Evolutionary conservation across 2,329 filamentous ascomycete genomes (phyloP).

Genomic region (Talaromyces sp.): DNA sequence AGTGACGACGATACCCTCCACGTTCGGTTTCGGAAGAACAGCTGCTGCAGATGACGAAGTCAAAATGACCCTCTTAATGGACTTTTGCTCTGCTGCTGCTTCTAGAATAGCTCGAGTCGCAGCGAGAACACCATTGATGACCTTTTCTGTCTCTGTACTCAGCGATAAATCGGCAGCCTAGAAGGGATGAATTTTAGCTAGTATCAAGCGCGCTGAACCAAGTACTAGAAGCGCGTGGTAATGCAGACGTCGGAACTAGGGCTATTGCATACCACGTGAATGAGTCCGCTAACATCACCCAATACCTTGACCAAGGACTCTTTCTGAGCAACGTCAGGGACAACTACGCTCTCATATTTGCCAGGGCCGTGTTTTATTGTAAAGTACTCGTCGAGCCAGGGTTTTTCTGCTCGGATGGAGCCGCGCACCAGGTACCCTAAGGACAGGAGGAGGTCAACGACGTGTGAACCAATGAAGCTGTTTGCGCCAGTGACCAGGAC

Average conservation of each 20-base stretch:
- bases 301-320: constrained; percentile 3
- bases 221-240: background rate
- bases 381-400: constrained; percentile 31
- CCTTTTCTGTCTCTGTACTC: background rate
- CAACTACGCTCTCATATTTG: constrained; percentile 34
- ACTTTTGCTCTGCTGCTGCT: constrained; percentile 10
- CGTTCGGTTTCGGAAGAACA: background rate
- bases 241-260: background rate
- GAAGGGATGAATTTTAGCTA: no score
- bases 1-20: background rate
- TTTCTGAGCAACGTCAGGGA: constrained; percentile 38
- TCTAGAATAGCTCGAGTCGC: background rate
- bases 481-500: constrained; percentile 39
- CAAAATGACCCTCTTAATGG: constrained; percentile 13
- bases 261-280: constrained; percentile 11
- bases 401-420: constrained; percentile 35
- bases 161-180: constrained; percentile 13
- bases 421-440: constrained; percentile 44
- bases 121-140: background rate
- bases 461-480: constrained; percentile 42
- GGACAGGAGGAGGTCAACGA: constrained; percentile 39
- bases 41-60: constrained; percentile 6
- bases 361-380: constrained; percentile 24
- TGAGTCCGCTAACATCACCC: constrained; percentile 1
- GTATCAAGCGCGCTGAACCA: no score